These are phyloP conservation scores for Cyanidiococcus yangmingshanensis DNA, from an alignment of 23 red algal genomes.

Conservation along the genomic window DNA sequence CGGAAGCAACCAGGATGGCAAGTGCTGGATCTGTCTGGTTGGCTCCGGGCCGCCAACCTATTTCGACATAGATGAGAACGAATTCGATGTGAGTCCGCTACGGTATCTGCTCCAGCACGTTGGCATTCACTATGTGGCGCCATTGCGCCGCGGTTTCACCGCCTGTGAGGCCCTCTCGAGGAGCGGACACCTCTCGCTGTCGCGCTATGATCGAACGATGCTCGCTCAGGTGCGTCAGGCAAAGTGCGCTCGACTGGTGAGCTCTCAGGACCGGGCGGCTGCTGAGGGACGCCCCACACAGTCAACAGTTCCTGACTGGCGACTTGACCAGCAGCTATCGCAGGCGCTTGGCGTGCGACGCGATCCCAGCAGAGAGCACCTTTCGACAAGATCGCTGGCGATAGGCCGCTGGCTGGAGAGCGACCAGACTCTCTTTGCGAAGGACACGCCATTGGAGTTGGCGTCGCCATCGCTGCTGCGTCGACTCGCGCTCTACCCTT, in stretches of 20 bases:
- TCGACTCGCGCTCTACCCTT: not conserved
- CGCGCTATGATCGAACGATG: not conserved
- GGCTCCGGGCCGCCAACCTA: slow-evolving; percentile 42
- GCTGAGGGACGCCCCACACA: not conserved
- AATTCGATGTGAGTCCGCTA: slow-evolving; percentile 27
- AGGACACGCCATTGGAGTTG: not conserved
- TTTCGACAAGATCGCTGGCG: too few species aligned
- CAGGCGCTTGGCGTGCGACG: not conserved
- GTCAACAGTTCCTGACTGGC: not conserved
- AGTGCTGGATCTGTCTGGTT: slow-evolving; percentile 61
- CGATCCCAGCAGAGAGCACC: too few species aligned
- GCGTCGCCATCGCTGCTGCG: not conserved
- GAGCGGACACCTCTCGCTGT: not conserved
- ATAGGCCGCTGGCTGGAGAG: not conserved
- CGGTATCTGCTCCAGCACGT: slow-evolving; percentile 49
- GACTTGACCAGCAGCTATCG: not conserved
- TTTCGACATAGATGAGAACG: slow-evolving; percentile 48
- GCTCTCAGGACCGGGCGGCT: not conserved
- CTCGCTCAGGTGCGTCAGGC: not conserved
- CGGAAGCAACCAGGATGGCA: slow-evolving; percentile 25
- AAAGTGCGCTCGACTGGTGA: not conserved
- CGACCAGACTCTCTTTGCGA: not conserved
- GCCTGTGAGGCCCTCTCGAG: not conserved
- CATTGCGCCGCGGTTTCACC: slow-evolving; percentile 62
- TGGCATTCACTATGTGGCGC: slow-evolving; percentile 61